Evolutionary conservation across 768 basidiomycete species (phyloP), one percentile per base, ranked within the genome.

Genomic region (Suillus paluster): DNA sequence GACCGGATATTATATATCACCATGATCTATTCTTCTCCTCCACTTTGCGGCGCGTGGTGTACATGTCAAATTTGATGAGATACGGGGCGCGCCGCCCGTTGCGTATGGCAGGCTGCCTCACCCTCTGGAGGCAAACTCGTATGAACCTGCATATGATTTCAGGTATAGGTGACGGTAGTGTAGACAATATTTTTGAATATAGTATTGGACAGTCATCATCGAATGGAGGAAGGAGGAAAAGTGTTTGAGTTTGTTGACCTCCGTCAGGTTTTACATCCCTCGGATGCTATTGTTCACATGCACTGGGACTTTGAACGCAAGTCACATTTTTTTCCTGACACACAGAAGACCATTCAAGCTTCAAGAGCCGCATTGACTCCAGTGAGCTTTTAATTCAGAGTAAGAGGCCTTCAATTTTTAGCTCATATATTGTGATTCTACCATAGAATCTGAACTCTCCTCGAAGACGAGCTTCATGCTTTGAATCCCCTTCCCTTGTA

Each of bases 361-460:
- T 54, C 38, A 11, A 38, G 6, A 23, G 25, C 1, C 33, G 25
- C 3, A 17, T 27, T 19, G 4, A 49, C 9, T 19, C 46, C 23
- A 25, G 46, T 25, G 14, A 15, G 15, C 5, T 30, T 27, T 21
- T n/a, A 34, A 21, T 53, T 36, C n/a, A 63, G 14, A 36, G 23
- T 19, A 41, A 45, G 25, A 58, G 25, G 1, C 77, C 77, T 61
- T 78, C 61, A 30, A 81, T 30, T 49, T 66, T 69, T 34, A 92
- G 68, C 70, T 91, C 87, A 69, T 92, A 92, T 42, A 93, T 70
- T 7, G 85, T 90, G 45, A 93, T 81, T 73, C 92, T 82, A 58
- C 92, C 92, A 69, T 93, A 94, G 69, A 93, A 90, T n/a, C 74
- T 21, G 92, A 93, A 71, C 91, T 91, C 71, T 86, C 82, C 67